Conservation (phyloP, 805 yeast genomes). For the Lipomyces sp. region DNA sequence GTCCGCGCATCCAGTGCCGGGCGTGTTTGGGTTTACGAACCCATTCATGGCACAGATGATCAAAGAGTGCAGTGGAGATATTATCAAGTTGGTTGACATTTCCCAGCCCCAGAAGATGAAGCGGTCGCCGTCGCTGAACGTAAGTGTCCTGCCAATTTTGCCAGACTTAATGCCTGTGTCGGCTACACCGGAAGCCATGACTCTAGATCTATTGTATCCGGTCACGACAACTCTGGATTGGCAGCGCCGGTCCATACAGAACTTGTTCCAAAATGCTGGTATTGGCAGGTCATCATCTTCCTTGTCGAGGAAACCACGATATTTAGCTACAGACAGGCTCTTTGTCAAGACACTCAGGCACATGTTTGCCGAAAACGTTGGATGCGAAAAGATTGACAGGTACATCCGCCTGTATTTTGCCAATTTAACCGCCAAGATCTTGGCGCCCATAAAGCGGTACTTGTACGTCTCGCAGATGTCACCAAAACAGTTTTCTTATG, state of each 20-base stretch:
- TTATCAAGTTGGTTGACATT: slow-evolving; percentile 17
- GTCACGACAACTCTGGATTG: slow-evolving; percentile 32
- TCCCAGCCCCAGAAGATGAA: slow-evolving; percentile 4
- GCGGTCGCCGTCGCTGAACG: slow-evolving; percentile 27
- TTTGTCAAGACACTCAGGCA: slow-evolving; percentile 19
- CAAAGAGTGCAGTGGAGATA: slow-evolving; percentile 18
- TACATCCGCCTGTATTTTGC: slow-evolving; percentile 32
- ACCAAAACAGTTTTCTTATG: slow-evolving; percentile 26
- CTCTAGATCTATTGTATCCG: slow-evolving; percentile 35
- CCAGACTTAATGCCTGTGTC: slow-evolving; percentile 32
- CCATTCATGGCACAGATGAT: slow-evolving; percentile 32
- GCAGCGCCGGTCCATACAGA: slow-evolving; percentile 26
- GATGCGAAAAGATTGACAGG: slow-evolving; percentile 19
- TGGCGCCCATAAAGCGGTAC: slow-evolving; percentile 33
- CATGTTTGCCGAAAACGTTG: slow-evolving; percentile 17
- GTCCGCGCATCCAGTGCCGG: slow-evolving; percentile 29
- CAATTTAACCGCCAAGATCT: slow-evolving; percentile 31
- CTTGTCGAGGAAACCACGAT: slow-evolving; percentile 8
- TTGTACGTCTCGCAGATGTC: slow-evolving; percentile 31
- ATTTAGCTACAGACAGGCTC: slow-evolving; percentile 23
- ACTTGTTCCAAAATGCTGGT: slow-evolving; percentile 25
- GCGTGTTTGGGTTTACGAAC: slow-evolving; percentile 34
- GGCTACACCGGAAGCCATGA: slow-evolving; percentile 25
- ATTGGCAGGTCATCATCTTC: slow-evolving; percentile 9
- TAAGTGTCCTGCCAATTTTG: slow-evolving; percentile 27